Base-by-base conservation (phyloP, 345 rosid genomes). In the Odontarrhena argentea region DNA sequence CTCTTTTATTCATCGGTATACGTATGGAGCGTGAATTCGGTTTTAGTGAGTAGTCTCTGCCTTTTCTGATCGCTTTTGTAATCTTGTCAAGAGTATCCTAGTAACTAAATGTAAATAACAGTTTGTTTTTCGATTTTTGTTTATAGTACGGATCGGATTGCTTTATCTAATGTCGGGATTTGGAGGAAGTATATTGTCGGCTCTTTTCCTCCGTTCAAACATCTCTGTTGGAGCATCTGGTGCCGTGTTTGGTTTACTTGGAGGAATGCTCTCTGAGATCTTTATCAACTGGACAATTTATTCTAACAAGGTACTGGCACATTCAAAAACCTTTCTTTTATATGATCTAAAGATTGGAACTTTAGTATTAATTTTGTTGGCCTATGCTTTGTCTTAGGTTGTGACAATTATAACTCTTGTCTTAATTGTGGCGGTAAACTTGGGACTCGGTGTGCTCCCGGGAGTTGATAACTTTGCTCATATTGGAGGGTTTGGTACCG, bases 401-500 rank as follows among this genome's bases (percentile, higher is more conserved):
- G 85, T 91, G 67, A 80, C 87, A 7, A 71, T 94, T 38, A 26
- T 88, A 44, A 87, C 88, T 65, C 97, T 94, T 42, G 43, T 88
- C 11, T 10, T 85, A 57, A 83, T 94, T 80, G 84, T 86, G 36
- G 80, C 78, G 42, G 67, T 91, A 49, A 94, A 94, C 77, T 85
- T 94, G 79, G 97, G 88, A 7, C 85, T 91, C 9, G 99, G 99
- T 70, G 84, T 88, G 64, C 88, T 94, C 59, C 99, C 99, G 0
- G 93, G 87, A 9, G 96, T 94, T n/a, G 99, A 94, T 85, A 94
- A 91, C 76, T 94, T 88, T 79, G 96, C 99, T 69, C 99, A 94
- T 40, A 83, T 91, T 15, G 99, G 99, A 76, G 99, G 99, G 35
- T 91, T 94, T 79, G 75, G 74, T 40, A 69, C 99, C 0, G 99